Base-by-base conservation (phyloP, 768 basidiomycete species). In the Filobasidium floriforme region DNA sequence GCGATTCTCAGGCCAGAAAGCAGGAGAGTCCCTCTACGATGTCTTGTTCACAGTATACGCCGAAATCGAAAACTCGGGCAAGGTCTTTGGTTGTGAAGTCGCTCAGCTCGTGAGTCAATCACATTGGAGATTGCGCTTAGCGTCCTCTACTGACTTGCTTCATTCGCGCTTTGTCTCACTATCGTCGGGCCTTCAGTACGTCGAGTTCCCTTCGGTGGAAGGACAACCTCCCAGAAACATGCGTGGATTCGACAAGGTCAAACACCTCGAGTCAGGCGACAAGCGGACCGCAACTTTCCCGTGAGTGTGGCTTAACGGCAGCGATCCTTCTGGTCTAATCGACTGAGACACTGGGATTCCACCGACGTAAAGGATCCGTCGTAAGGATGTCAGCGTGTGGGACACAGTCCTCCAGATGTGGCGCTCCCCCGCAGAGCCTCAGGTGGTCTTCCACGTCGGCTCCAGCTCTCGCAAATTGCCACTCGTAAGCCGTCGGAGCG, bases 401-500 rank as follows among this genome's bases (percentile, higher is more conserved):
- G 88, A 91, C 75, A 83, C 83, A 0, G 82, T 77, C 9, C 80
- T 87, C 26, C 90, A 92, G 76, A 85, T 87, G 1, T 92, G 90
- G 89, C 80, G 81, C 68, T 84, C 83, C 68, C 89, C 90, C 0
- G 72, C 77, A 1, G 89, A 88, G 1, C 81, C 73, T 49, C 32
- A 37, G 46, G 85, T 88, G 71, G 79, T 78, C 22, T 82, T 91
- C 59, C 83, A 84, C 5, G 79, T 89, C 46, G 88, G 88, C 1
- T 65, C 66, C 29, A 74, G 73, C 64, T 75, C 73, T 14, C 69
- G 71, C 29, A 59, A 62, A 2, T 41, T 75, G 37, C 70, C 69
- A 5, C 60, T 71, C 24, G 49, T 64, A 41, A 55, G 63, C 57
- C 18, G n/a, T n/a, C n/a, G n/a, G n/a, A n/a, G n/a, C n/a, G n/a